These are phyloP conservation scores for Trichoderma arundinaceum DNA, from an alignment of 2,329 filamentous ascomycete genomes.

Conservation along the genomic window DNA sequence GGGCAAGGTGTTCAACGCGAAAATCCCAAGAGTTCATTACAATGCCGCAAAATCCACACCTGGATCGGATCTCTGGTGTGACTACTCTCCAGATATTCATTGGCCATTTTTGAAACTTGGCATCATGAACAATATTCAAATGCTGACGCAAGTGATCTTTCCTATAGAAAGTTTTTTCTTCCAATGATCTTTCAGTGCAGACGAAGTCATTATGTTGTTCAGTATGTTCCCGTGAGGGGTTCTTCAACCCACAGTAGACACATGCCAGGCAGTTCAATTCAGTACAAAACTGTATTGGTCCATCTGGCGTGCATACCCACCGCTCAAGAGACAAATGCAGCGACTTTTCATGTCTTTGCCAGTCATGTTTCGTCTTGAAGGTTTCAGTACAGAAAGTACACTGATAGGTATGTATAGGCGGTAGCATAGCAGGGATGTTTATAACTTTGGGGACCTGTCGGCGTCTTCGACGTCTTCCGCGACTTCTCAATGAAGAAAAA, in stretches of 20 bases:
- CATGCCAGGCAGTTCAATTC: conserved; percentile 47
- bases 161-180: conserved; percentile 52
- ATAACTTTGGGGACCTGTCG: conserved; percentile 10
- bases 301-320: conserved; percentile 52
- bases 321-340: conserved; percentile 53
- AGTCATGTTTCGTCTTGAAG: conserved; percentile 53
- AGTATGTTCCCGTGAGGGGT: conserved; percentile 43
- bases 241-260: conserved; percentile 46
- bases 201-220: conserved; percentile 47
- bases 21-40: conserved; percentile 46
- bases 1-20: conserved; percentile 48
- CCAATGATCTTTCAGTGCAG: conserved; percentile 56
- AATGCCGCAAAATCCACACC: conserved; percentile 50
- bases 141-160: conserved; percentile 54
- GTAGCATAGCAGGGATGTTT: not conserved
- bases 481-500: not conserved
- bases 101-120: conserved; percentile 51
- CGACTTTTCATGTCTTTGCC: conserved; percentile 58
- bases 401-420: conserved; percentile 40
- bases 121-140: conserved; percentile 49
- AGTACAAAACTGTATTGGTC: conserved; percentile 37
- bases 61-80: conserved; percentile 45
- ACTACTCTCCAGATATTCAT: conserved; percentile 50
- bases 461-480: conserved; percentile 21
- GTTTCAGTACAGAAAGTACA: conserved; percentile 56